Base-by-base conservation (phyloP, 2,329 filamentous ascomycete genomes). In the Epicoccum sorghinum region DNA sequence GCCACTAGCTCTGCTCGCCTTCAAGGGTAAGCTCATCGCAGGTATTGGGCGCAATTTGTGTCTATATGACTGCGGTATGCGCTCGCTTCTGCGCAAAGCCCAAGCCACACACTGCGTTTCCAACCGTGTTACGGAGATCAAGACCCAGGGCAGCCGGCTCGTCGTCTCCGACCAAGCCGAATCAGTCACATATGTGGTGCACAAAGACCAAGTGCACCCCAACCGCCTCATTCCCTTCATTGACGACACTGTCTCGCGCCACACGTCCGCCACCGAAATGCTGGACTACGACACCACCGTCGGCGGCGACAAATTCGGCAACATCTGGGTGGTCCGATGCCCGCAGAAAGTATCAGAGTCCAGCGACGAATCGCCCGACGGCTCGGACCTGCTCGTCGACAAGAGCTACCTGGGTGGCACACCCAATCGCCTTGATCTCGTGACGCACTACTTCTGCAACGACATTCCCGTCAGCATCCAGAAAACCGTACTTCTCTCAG, bases 261-360 rank as follows among this genome's bases (percentile, higher is more conserved):
- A 93, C 90, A 96, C 91, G 1, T 96, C 91, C 0, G 90, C 90
- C 63, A 89, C 90, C 0, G 85, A 92, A 3, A 96, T 99, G 91
- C 88, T 98, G 2, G 95, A 99, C 76, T 99, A 99, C 75, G 95
- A 99, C 73, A 96, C 95, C 1, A 87, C 90, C 23, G 93, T 92
- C 3, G 95, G 93, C 32, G 93, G 93, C 32, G 95, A 99, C 79
- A 98, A 97, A 72, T 99, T 99, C 62, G 96, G 95, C 57, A 99
- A 99, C 67, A 77, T 99, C 13, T 99, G 92, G 88, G 85, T 99
- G 39, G 82, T 99, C 27, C 89, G 95, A 42, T 95, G 90, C 67
- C 92, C 93, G 0, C 81, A 87, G 56, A 95, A 96, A 73, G 87
- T 89, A 7, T 96, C 91, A 33, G 88, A 92, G 61, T 91, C 96